Evolutionary conservation across 371 early-diverging fungal species (phyloP).

Genomic region (Fennellomyces sp.): DNA sequence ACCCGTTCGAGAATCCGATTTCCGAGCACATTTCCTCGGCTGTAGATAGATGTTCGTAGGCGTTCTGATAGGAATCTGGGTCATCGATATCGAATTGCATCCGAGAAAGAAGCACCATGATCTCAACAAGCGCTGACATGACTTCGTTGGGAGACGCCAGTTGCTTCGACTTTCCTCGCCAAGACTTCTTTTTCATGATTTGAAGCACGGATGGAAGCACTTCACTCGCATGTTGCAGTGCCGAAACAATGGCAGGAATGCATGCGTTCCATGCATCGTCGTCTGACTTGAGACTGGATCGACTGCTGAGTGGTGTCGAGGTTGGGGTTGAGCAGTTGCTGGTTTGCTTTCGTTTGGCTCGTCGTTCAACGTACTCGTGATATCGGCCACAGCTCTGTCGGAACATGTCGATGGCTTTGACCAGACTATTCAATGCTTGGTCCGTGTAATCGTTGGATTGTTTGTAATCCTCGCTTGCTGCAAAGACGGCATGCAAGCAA

Average conservation of each 20-base stretch:
- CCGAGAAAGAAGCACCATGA: constrained; percentile 32
- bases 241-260: background rate
- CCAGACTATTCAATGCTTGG: constrained; percentile 16
- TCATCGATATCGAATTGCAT: constrained; percentile 29
- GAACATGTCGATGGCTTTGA: background rate
- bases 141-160: constrained; percentile 1
- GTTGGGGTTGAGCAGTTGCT: background rate
- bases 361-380: background rate
- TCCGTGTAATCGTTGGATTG: constrained; percentile 15
- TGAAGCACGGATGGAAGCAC: constrained; percentile 13
- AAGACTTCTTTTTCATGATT: constrained; percentile 18
- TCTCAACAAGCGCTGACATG: constrained; percentile 33
- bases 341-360: background rate
- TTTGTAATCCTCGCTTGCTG: background rate
- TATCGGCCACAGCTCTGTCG: constrained; percentile 6
- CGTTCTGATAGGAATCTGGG: constrained; percentile 23
- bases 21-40: constrained; percentile 34
- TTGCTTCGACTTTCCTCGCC: constrained; percentile 7
- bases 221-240: constrained; percentile 23
- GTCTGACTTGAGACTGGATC: background rate
- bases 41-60: constrained; percentile 28
- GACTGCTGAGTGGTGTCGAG: background rate
- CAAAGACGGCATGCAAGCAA: constrained; percentile 12
- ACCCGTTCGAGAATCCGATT: constrained; percentile 25
- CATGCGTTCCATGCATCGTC: background rate